These are phyloP conservation scores for Pilaira anomala DNA, from an alignment of 192 early-diverging fungal genomes.

Conservation along the genomic window DNA sequence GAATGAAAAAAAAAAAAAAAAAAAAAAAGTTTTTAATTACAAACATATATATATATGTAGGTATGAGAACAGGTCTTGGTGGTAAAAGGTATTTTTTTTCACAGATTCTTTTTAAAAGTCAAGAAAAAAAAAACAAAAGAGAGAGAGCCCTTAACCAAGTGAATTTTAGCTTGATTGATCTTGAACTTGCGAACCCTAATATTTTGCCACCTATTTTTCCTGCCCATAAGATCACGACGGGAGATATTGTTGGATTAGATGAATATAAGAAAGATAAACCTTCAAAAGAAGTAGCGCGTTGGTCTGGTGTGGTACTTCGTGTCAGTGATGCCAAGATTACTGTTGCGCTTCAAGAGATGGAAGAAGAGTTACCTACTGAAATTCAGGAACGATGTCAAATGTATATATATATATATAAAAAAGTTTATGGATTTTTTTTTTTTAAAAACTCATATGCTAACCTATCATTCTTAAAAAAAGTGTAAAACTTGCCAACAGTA, in stretches of 20 bases:
- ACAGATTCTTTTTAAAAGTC: not conserved
- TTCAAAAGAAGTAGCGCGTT: conserved; percentile 22
- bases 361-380: conserved; percentile 53
- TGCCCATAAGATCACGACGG: conserved; percentile 55
- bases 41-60: not conserved
- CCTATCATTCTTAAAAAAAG: conserved; percentile 36
- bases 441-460: too few relatives aligned
- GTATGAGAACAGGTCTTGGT: conserved; percentile 64
- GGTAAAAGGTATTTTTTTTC: conserved; percentile 57
- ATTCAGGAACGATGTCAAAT: conserved; percentile 61
- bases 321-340: conserved; percentile 57
- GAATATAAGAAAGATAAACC: conserved; percentile 48
- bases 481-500: conserved; percentile 46
- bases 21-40: not conserved
- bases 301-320: conserved; percentile 57
- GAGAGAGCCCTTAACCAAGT: too few relatives aligned
- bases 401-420: conserved; percentile 57
- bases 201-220: conserved; percentile 49
- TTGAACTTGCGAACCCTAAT: conserved; percentile 57
- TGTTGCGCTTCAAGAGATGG: conserved; percentile 50
- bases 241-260: conserved; percentile 72
- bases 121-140: too few relatives aligned
- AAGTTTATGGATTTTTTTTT: not conserved
- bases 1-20: not conserved
- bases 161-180: conserved; percentile 52